Conservation (phyloP, 495 filamentous ascomycete genomes). For the Cudoniella acicularis region DNA sequence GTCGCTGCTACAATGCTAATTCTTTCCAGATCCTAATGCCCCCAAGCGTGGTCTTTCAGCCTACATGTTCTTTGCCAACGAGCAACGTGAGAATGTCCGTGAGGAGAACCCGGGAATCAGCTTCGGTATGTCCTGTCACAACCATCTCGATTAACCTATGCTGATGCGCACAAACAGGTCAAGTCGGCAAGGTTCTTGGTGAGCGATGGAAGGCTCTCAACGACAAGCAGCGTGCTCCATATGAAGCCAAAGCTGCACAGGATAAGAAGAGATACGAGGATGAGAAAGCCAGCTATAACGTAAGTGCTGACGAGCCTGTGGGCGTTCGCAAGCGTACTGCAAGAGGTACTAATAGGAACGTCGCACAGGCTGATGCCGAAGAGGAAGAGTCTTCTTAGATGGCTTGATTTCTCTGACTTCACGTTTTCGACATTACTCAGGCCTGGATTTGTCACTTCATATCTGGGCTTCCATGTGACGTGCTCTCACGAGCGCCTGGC, state of each 20-base stretch:
- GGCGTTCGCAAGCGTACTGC: slow-evolving; percentile 11
- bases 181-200: slow-evolving; percentile 95
- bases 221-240: slow-evolving; percentile 84
- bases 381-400: slow-evolving; percentile 40
- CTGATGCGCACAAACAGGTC: slow-evolving; percentile 50
- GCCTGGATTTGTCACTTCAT: slow-evolving; percentile 25
- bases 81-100: slow-evolving; percentile 95
- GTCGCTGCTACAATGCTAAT: slow-evolving; percentile 9
- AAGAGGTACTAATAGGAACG: slow-evolving; percentile 19
- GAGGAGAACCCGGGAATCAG: slow-evolving; percentile 97
- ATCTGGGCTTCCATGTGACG: slow-evolving; percentile 28
- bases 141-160: not conserved
- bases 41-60: slow-evolving; percentile 99
- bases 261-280: slow-evolving; percentile 99
- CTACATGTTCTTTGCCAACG: slow-evolving; percentile 99
- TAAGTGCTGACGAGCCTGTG: slow-evolving; percentile 41
- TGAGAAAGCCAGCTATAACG: slow-evolving; percentile 90
- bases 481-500: slow-evolving; percentile 20
- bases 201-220: slow-evolving; percentile 96
- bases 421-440: slow-evolving; percentile 26
- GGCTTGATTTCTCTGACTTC: slow-evolving; percentile 12
- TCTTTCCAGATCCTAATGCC: slow-evolving; percentile 80
- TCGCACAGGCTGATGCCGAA: slow-evolving; percentile 42
- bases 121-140: slow-evolving; percentile 64
- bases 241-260: slow-evolving; percentile 88